Conservation (phyloP, 805 yeast genomes). For the Tetrapisispora phaffii region DNA sequence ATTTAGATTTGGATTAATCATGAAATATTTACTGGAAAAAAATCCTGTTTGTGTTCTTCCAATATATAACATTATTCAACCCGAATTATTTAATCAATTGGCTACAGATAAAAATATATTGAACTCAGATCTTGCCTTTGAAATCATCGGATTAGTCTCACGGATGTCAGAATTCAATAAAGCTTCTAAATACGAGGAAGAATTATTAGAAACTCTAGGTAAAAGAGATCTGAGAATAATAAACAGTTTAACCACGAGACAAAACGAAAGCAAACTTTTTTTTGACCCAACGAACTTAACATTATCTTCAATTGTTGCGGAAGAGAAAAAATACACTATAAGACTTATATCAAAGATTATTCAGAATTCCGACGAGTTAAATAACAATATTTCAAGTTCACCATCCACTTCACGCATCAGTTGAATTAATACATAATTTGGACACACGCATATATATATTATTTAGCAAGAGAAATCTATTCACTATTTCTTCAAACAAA, state of each 20-base stretch:
- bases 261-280: neutral
- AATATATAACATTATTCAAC: slow-evolving; percentile 23
- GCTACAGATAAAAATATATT: slow-evolving; percentile 20
- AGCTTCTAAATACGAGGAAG: slow-evolving; percentile 6
- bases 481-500: too few relatives aligned
- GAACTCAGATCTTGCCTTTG: slow-evolving; percentile 25
- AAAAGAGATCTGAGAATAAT: slow-evolving; percentile 10
- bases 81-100: slow-evolving; percentile 20
- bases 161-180: slow-evolving; percentile 17
- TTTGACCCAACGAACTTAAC: too few relatives aligned
- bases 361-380: neutral
- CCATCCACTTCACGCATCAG: too few relatives aligned
- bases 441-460: neutral
- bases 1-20: slow-evolving; percentile 21
- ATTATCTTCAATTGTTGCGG: too few relatives aligned
- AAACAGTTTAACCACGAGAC: neutral
- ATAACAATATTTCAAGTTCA: too few relatives aligned
- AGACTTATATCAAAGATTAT: neutral
- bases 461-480: too few relatives aligned
- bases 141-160: slow-evolving; percentile 19
- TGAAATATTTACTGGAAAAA: slow-evolving; percentile 20
- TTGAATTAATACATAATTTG: neutral
- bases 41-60: slow-evolving; percentile 24
- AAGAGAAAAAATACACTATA: too few relatives aligned
- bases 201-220: slow-evolving; percentile 10